These are phyloP conservation scores for Talaromyces thailandensis DNA, from an alignment of 495 filamentous ascomycete species.

Conservation along the genomic window DNA sequence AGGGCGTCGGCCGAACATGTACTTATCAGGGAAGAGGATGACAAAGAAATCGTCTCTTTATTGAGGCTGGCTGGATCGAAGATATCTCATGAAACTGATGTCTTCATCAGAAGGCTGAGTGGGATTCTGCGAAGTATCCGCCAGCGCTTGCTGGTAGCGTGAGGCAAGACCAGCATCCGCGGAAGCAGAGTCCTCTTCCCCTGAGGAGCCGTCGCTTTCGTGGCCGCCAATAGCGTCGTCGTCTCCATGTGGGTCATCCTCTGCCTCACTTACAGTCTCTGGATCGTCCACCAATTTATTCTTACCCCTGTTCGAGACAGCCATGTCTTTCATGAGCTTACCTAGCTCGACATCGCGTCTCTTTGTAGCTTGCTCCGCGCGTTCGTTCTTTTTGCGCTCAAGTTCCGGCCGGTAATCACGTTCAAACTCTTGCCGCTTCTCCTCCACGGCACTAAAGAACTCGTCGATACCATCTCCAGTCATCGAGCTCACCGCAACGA, in stretches of 20 bases:
- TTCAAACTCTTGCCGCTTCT: conserved; percentile 84
- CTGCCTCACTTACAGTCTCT: conserved; percentile 44
- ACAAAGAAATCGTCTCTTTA: background rate
- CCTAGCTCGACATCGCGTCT: conserved; percentile 71
- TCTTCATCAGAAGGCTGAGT: conserved; percentile 27
- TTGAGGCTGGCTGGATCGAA: conserved; percentile 21
- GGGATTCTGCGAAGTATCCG: conserved; percentile 17
- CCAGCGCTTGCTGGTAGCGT: conserved; percentile 37
- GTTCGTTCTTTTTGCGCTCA: conserved; percentile 64
- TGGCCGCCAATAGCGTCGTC: conserved; percentile 18
- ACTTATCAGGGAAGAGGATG: background rate
- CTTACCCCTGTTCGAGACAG: conserved; percentile 42
- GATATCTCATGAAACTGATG: conserved; percentile 39
- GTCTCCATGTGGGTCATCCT: conserved; percentile 33
- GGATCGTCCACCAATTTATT: conserved; percentile 18
- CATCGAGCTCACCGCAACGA: conserved; percentile 90
- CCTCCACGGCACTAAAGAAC: conserved; percentile 81
- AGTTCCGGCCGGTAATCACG: conserved; percentile 88
- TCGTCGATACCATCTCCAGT: conserved; percentile 84
- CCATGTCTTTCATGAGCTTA: conserved; percentile 92
- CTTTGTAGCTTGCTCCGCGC: conserved; percentile 62
- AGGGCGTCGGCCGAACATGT: background rate
- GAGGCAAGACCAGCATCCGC: conserved; percentile 32
- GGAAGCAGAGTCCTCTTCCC: conserved; percentile 23
- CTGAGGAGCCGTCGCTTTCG: conserved; percentile 13